Evolutionary conservation across 352 stramenopile species (phyloP).

Genomic region (Pythium plurisporium): DNA sequence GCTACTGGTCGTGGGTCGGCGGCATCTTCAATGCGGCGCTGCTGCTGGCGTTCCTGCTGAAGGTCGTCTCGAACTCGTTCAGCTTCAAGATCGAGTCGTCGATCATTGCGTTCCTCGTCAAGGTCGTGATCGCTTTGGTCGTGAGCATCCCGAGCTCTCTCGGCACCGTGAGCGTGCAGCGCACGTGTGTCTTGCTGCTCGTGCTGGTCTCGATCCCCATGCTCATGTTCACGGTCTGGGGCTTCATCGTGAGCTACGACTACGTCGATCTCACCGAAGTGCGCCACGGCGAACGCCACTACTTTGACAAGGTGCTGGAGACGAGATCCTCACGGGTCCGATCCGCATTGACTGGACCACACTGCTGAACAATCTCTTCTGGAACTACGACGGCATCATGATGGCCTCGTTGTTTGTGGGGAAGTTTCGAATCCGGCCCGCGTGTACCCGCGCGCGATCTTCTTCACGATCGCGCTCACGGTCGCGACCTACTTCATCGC

Average conservation of each 20-base stretch:
- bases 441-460: slow-evolving; percentile 85
- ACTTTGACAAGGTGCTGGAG: slow-evolving; percentile 17
- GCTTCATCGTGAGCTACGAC: slow-evolving; percentile 21
- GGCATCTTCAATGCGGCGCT: slow-evolving; percentile 43
- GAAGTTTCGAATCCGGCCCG: slow-evolving; percentile 84
- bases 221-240: slow-evolving; percentile 46
- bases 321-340: slow-evolving; percentile 23
- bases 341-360: slow-evolving; percentile 70
- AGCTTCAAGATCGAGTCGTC: slow-evolving; percentile 24
- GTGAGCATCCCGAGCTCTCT: slow-evolving; percentile 35
- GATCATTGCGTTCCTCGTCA: slow-evolving; percentile 28
- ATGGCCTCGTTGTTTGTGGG: slow-evolving; percentile 85
- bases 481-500: slow-evolving; percentile 86
- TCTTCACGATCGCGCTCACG: slow-evolving; percentile 67
- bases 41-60: slow-evolving; percentile 47
- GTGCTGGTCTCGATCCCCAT: slow-evolving; percentile 36
- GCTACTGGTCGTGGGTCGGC: slow-evolving; percentile 74
- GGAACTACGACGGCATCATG: slow-evolving; percentile 95
- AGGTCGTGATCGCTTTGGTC: slow-evolving; percentile 30
- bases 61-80: slow-evolving; percentile 26
- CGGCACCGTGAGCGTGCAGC: slow-evolving; percentile 30
- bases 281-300: slow-evolving; percentile 18
- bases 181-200: slow-evolving; percentile 27
- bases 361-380: slow-evolving; percentile 94
- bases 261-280: slow-evolving; percentile 41